A percentile compares a stretch with the other conserved stretches of the same genome.
Conservation (phyloP, 352 stramenopile species). For the Globisporangium viniferum region DNA sequence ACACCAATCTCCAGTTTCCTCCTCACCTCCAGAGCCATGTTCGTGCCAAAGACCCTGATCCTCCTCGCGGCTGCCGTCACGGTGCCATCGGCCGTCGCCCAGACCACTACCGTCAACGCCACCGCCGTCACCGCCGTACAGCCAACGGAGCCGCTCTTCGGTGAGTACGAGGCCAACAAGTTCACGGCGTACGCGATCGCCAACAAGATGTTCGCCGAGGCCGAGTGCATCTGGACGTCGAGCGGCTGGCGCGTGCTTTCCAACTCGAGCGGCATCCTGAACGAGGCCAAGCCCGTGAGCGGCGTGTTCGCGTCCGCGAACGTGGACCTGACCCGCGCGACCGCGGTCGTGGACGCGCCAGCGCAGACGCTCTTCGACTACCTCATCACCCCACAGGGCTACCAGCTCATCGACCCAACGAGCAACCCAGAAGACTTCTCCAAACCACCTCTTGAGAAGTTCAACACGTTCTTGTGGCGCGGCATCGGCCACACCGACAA, state of each 20-base stretch:
- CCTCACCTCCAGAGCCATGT: slow-evolving; percentile 13
- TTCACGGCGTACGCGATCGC: slow-evolving; percentile 20
- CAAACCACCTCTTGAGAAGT: slow-evolving; percentile 27
- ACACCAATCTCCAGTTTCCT: neutral
- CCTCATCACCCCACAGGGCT: slow-evolving; percentile 29
- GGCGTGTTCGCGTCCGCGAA: slow-evolving; percentile 23
- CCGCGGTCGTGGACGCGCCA: slow-evolving; percentile 20
- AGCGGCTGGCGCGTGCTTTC: slow-evolving; percentile 24
- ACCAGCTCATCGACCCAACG: slow-evolving; percentile 30
- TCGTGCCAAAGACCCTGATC: slow-evolving; percentile 21
- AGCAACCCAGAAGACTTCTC: slow-evolving; percentile 31
- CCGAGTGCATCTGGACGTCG: slow-evolving; percentile 27
- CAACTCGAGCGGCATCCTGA: slow-evolving; percentile 28
- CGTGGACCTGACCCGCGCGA: slow-evolving; percentile 26
- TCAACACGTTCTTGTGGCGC: slow-evolving; percentile 24
- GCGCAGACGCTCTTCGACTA: slow-evolving; percentile 33
- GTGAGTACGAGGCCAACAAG: slow-evolving; percentile 21
- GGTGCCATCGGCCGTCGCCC: slow-evolving; percentile 3
- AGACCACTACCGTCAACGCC: neutral
- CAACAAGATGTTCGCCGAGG: slow-evolving; percentile 27
- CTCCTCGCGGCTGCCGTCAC: slow-evolving; percentile 7
- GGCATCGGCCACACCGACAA: slow-evolving; percentile 16
- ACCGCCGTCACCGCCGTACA: neutral
- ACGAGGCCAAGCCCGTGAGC: slow-evolving; percentile 30
- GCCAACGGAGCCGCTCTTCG: slow-evolving; percentile 21